phyloP scores from a whole-genome alignment of 2,329 filamentous ascomycete genomes.

The Geosmithia morbida region DNA sequence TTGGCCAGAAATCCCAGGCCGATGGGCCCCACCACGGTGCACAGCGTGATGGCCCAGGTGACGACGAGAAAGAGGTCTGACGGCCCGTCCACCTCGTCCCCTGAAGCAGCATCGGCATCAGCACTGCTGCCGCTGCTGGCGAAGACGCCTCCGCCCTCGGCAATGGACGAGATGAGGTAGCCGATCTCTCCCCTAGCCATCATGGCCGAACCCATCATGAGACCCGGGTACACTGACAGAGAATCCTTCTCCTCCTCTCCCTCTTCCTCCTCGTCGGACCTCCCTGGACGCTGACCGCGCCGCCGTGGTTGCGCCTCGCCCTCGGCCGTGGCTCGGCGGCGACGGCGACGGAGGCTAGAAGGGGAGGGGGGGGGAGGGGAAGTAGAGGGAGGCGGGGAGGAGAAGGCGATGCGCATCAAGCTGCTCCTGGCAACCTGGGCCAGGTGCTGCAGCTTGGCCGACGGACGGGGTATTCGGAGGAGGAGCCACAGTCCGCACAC shows the following conservation, averaged over 20 bases:
- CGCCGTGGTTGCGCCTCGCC: too few species aligned
- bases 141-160: conserved; percentile 36
- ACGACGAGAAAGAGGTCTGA: conserved; percentile 36
- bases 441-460: neutral
- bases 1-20: conserved; percentile 30
- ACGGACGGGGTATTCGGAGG: conserved; percentile 11
- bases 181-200: conserved; percentile 68
- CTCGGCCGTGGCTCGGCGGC: too few species aligned
- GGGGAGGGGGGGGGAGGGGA: too few species aligned
- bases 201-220: conserved; percentile 55
- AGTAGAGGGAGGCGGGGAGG: too few species aligned
- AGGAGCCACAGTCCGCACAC: conserved; percentile 43
- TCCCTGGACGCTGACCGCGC: too few species aligned
- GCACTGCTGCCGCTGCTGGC: neutral
- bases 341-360: too few species aligned
- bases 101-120: too few species aligned
- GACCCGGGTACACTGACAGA: conserved; percentile 50
- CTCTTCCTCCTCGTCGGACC: neutral
- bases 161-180: conserved; percentile 58
- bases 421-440: neutral
- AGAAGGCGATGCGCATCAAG: neutral
- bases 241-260: conserved; percentile 25
- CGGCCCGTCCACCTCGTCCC: too few species aligned
- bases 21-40: conserved; percentile 36
- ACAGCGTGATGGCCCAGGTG: conserved; percentile 40